Conservation (phyloP, 1,284 basidiomycete genomes). For the Lignosus rhinocerotis region DNA sequence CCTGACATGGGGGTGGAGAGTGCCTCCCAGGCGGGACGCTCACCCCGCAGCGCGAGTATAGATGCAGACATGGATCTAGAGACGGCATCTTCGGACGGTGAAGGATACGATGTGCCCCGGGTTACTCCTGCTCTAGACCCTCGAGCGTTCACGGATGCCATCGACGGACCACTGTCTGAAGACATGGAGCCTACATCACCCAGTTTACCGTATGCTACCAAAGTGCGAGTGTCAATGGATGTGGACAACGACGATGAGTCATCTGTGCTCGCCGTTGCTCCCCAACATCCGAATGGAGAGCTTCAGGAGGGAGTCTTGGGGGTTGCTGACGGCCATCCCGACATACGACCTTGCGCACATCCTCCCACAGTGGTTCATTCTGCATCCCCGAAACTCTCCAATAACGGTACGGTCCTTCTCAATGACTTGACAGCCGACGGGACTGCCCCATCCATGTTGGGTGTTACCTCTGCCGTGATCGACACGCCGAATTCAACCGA, state of each 20-base stretch:
- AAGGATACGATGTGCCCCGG: background rate
- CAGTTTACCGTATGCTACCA: background rate
- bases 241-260: background rate
- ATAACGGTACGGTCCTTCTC: no score
- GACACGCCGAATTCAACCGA: background rate
- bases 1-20: slow-evolving; percentile 9
- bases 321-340: background rate
- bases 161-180: background rate
- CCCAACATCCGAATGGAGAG: background rate
- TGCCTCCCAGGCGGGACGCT: background rate
- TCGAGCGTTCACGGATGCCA: background rate
- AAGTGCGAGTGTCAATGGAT: background rate
- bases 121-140: background rate
- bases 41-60: slow-evolving; percentile 10
- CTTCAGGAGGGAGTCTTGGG: background rate
- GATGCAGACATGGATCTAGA: slow-evolving; percentile 1
- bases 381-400: no score
- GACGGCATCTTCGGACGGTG: background rate
- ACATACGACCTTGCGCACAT: background rate
- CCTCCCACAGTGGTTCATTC: no score
- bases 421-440: no score
- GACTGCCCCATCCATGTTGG: background rate
- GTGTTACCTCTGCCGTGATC: background rate
- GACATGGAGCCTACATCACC: background rate
- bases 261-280: background rate